These are phyloP conservation scores for Acacia pycnantha DNA, from an alignment of 331 rosid genomes.

Conservation along the genomic window DNA sequence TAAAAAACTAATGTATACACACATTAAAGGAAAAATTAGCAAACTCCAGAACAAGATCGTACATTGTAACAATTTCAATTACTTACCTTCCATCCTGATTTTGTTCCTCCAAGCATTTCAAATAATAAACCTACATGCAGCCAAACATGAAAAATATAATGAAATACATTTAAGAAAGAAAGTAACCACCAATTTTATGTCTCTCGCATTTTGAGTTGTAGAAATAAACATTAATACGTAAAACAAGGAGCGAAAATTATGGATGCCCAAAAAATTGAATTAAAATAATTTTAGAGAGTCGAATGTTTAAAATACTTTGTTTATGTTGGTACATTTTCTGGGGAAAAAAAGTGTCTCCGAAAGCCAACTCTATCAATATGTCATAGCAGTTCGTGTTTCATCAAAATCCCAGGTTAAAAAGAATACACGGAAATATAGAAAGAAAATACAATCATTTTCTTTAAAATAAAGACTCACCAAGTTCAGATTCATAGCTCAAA, in stretches of 20 bases:
- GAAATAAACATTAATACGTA: background rate
- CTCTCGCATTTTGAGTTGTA: background rate
- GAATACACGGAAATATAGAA: background rate
- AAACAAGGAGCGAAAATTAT: background rate
- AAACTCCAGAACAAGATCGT: background rate
- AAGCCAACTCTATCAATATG: background rate
- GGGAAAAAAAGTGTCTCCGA: background rate
- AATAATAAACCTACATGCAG: conserved; percentile 55
- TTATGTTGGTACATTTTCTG: background rate
- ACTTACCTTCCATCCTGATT: conserved; percentile 82
- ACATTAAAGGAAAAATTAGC: background rate
- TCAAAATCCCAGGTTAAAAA: background rate
- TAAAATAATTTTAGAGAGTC: background rate
- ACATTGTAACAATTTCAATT: background rate
- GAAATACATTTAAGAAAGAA: background rate
- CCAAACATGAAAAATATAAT: conserved; percentile 7
- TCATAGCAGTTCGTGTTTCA: background rate
- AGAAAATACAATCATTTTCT: background rate
- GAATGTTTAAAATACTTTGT: background rate
- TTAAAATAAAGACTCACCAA: background rate
- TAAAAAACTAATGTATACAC: background rate
- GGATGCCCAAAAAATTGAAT: background rate
- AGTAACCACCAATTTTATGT: background rate
- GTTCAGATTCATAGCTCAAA: conserved; percentile 16
- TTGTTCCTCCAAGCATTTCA: conserved; percentile 93